phyloP scores from a whole-genome alignment of 805 yeast genomes.

The Candida railenensis region DNA sequence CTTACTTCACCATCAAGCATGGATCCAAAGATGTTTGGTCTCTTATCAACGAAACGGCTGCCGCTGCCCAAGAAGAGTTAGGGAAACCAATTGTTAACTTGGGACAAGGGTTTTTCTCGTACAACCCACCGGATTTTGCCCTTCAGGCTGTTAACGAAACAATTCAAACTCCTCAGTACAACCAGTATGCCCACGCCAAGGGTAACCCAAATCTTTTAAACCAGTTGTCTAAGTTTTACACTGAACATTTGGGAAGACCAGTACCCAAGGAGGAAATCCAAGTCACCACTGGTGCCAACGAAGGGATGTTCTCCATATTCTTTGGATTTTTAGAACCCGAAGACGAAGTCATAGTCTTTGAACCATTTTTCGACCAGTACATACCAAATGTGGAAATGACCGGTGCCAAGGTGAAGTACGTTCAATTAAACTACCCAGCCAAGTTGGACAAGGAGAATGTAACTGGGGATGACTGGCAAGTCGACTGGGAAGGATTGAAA shows the following conservation, averaged over 20 bases:
- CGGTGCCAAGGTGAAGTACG: slow-evolving; percentile 89
- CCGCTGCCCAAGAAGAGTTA: slow-evolving; percentile 64
- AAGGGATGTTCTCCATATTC: slow-evolving; percentile 83
- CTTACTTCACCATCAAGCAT: slow-evolving; percentile 58
- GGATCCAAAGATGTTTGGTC: slow-evolving; percentile 93
- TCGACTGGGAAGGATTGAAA: slow-evolving; percentile 77
- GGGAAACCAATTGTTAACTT: slow-evolving; percentile 83
- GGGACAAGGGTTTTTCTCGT: slow-evolving; percentile 97
- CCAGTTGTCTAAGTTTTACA: slow-evolving; percentile 69
- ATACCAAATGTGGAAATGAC: slow-evolving; percentile 90
- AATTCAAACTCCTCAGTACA: slow-evolving; percentile 66
- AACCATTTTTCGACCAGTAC: slow-evolving; percentile 97
- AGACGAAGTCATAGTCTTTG: slow-evolving; percentile 94
- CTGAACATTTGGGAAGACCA: slow-evolving; percentile 59
- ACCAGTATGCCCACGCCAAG: slow-evolving; percentile 90
- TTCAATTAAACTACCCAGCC: slow-evolving; percentile 79
- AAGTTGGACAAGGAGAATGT: slow-evolving; percentile 63
- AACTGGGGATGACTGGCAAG: slow-evolving; percentile 81
- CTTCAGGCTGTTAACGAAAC: slow-evolving; percentile 78
- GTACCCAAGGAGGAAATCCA: slow-evolving; percentile 63
- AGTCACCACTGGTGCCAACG: slow-evolving; percentile 96
- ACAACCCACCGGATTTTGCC: slow-evolving; percentile 94
- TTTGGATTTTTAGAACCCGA: slow-evolving; percentile 83
- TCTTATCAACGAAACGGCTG: slow-evolving; percentile 92
- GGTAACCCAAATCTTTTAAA: slow-evolving; percentile 79